Evolutionary conservation across 345 rosid genomes (phyloP).

Genomic region (Camelina neglecta): DNA sequence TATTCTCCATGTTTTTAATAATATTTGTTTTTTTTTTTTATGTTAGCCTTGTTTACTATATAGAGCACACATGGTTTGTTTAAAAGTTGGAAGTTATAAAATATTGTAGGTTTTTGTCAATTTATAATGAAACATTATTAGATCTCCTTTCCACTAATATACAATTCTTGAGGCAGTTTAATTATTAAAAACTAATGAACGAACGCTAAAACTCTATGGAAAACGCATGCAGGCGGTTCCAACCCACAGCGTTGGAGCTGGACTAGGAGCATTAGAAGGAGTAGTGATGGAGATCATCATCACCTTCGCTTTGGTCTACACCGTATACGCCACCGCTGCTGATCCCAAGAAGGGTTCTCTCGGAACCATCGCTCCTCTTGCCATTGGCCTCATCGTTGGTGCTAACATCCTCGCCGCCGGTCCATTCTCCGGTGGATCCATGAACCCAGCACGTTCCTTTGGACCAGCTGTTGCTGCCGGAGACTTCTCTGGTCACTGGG

Average conservation of each 20-base stretch:
- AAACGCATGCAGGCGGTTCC: constrained; percentile 72
- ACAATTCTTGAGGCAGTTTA: neutral
- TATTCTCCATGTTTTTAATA: constrained; percentile 12
- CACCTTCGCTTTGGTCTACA: constrained; percentile 92
- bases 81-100: neutral
- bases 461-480: constrained; percentile 93
- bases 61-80: neutral
- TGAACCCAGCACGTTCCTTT: constrained; percentile 98
- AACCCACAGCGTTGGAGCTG: constrained; percentile 74
- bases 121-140: constrained; percentile 4
- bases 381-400: constrained; percentile 92
- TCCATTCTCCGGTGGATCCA: constrained; percentile 95
- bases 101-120: neutral
- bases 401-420: constrained; percentile 97
- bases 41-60: constrained; percentile 9
- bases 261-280: constrained; percentile 79
- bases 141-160: constrained; percentile 7
- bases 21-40: neutral
- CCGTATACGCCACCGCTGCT: constrained; percentile 92
- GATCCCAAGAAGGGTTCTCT: constrained; percentile 94
- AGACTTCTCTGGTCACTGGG: constrained; percentile 87
- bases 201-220: constrained; percentile 19
- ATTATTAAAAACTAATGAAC: constrained; percentile 7
- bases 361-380: constrained; percentile 88
- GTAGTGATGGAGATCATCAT: constrained; percentile 89